A percentile compares a stretch with the other conserved stretches of the same genome.
phyloP scores from a whole-genome alignment of 345 rosid genomes.

The Melastoma malabathricum region DNA sequence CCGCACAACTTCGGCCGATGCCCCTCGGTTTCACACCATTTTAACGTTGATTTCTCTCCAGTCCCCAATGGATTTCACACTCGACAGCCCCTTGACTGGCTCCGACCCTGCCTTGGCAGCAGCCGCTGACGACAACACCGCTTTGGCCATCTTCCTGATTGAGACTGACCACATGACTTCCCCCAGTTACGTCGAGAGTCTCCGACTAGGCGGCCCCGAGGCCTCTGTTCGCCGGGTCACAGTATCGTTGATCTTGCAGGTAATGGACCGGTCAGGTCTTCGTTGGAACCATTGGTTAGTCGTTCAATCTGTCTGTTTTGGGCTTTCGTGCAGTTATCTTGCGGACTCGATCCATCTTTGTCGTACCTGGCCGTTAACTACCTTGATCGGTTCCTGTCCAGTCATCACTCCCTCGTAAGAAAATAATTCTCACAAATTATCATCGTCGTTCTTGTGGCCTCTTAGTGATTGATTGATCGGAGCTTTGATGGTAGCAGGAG shows the following conservation, averaged over 20 bases:
- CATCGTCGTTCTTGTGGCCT: too few species aligned
- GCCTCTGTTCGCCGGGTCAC: slow-evolving; percentile 28
- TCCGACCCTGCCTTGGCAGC: slow-evolving; percentile 8
- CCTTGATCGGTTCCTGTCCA: slow-evolving; percentile 66
- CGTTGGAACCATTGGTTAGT: neutral
- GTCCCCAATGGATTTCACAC: slow-evolving; percentile 56
- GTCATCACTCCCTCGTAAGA: slow-evolving; percentile 44
- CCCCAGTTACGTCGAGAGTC: slow-evolving; percentile 17
- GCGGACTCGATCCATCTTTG: slow-evolving; percentile 25
- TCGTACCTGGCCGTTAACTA: slow-evolving; percentile 72
- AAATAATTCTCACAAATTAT: neutral
- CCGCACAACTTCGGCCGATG: neutral
- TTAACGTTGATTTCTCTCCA: neutral
- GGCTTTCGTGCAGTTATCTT: slow-evolving; percentile 21
- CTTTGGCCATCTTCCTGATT: slow-evolving; percentile 30
- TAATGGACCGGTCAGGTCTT: slow-evolving; percentile 8
- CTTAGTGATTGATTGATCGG: too few species aligned
- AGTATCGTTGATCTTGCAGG: slow-evolving; percentile 38
- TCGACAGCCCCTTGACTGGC: slow-evolving; percentile 50
- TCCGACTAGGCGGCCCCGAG: slow-evolving; percentile 25
- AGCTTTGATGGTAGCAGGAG: slow-evolving; percentile 4
- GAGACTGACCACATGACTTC: slow-evolving; percentile 66
- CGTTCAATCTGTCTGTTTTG: neutral
- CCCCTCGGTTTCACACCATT: neutral
- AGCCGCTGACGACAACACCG: neutral